Conservation (phyloP, 805 yeast genomes). For the Brettanomyces nanus region DNA sequence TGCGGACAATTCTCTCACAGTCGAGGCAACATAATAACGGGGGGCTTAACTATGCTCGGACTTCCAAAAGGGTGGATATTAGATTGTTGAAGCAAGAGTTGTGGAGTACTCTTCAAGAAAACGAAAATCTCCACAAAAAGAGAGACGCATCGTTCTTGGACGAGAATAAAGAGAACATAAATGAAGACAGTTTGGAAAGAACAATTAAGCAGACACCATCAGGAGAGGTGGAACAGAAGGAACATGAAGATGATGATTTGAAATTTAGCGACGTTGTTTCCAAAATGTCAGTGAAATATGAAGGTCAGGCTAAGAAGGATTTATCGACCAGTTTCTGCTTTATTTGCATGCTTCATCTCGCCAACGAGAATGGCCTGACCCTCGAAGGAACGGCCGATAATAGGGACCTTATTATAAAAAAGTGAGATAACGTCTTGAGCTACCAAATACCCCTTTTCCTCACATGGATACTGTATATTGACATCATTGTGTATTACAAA, state of each 20-base stretch:
- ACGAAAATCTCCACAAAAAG: conserved; percentile 18
- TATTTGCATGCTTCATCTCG: conserved; percentile 41
- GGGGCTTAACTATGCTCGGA: conserved; percentile 32
- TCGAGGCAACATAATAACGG: not conserved
- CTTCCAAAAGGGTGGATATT: conserved; percentile 41
- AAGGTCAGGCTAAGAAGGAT: conserved; percentile 31
- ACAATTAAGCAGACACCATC: too few species aligned
- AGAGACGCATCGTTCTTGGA: conserved; percentile 25
- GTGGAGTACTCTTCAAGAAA: conserved; percentile 33
- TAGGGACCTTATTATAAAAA: conserved; percentile 29
- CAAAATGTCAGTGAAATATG: conserved; percentile 29
- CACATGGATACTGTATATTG: not conserved
- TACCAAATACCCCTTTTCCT: too few species aligned
- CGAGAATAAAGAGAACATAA: conserved; percentile 6
- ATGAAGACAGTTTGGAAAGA: conserved; percentile 1
- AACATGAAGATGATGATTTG: conserved; percentile 7
- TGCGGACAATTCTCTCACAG: not conserved
- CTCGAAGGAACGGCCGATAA: conserved; percentile 28
- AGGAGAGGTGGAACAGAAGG: not conserved
- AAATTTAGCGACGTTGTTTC: conserved; percentile 29
- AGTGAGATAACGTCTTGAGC: too few species aligned
- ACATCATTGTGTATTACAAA: not conserved
- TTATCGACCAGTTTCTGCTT: conserved; percentile 43
- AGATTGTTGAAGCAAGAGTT: conserved; percentile 37
- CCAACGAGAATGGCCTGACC: conserved; percentile 39